Percentiles rank a stretch among this genome's conserved stretches.
These are phyloP conservation scores for Phlyctochytrium planicorne DNA, from an alignment of 192 early-diverging fungal genomes.

Conservation along the genomic window DNA sequence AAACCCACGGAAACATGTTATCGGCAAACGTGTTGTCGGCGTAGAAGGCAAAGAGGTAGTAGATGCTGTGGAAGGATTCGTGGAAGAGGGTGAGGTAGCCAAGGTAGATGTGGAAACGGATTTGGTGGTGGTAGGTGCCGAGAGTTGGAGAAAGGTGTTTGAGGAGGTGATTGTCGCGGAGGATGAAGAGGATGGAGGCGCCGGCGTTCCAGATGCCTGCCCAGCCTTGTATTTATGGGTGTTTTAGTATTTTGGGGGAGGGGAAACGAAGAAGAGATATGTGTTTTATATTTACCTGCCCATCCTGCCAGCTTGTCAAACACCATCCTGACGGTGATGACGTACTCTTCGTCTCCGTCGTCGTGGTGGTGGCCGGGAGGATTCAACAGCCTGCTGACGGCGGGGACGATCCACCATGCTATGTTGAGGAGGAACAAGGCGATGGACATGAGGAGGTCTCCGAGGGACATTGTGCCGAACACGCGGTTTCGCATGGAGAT, in stretches of 20 bases:
- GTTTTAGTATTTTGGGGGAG: too few relatives aligned
- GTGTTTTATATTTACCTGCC: slow-evolving; percentile 2
- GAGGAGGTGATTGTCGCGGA: slow-evolving; percentile 15
- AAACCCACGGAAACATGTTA: slow-evolving; percentile 14
- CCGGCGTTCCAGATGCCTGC: slow-evolving; percentile 20
- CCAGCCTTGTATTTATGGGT: too few relatives aligned
- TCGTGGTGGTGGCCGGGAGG: background rate
- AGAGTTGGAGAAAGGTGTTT: slow-evolving; percentile 14
- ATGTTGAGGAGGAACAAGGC: background rate
- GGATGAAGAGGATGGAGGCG: slow-evolving; percentile 20
- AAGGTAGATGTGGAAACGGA: slow-evolving; percentile 20
- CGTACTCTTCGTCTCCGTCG: too few relatives aligned
- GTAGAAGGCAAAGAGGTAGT: slow-evolving; percentile 4
- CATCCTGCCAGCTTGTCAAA: background rate
- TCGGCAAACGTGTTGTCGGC: background rate
- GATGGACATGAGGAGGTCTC: background rate
- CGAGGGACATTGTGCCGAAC: background rate
- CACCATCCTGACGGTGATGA: background rate
- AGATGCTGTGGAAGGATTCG: slow-evolving; percentile 20
- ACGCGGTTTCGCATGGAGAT: background rate
- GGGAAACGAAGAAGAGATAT: too few relatives aligned
- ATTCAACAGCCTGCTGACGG: background rate
- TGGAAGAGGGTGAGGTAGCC: slow-evolving; percentile 9
- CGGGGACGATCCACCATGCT: background rate
- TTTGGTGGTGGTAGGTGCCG: slow-evolving; percentile 11